Evolutionary conservation across 495 filamentous ascomycete species (phyloP).

Genomic region (Hyphodiscus hymeniophilus): DNA sequence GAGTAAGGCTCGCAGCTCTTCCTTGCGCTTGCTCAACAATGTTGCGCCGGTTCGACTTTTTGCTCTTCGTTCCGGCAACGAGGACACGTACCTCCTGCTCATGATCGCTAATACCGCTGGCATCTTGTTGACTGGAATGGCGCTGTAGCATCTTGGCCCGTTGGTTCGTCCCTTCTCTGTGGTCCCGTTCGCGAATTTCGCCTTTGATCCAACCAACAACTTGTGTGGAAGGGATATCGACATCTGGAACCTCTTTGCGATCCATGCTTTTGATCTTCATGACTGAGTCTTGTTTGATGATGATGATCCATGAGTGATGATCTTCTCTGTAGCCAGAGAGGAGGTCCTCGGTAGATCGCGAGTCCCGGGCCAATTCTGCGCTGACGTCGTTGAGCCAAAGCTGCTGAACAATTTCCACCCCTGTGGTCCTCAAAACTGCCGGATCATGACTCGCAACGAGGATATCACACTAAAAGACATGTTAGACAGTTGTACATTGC

Average conservation of each 20-base stretch:
- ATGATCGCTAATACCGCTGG: conserved; percentile 38
- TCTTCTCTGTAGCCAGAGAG: conserved; percentile 62
- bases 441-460: conserved; percentile 82
- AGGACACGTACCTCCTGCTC: conserved; percentile 77
- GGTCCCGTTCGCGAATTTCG: conserved; percentile 73
- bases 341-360: conserved; percentile 67
- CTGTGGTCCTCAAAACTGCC: conserved; percentile 60
- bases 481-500: conserved; percentile 10
- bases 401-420: conserved; percentile 66
- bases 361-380: conserved; percentile 79
- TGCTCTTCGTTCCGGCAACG: conserved; percentile 68
- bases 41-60: conserved; percentile 79
- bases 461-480: conserved; percentile 61
- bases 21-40: conserved; percentile 76
- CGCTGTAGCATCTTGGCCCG: conserved; percentile 31
- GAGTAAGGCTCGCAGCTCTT: conserved; percentile 52
- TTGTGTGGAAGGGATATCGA: conserved; percentile 65
- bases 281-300: conserved; percentile 70
- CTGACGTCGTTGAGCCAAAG: conserved; percentile 80
- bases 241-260: conserved; percentile 64
- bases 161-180: conserved; percentile 41
- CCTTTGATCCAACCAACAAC: conserved; percentile 72
- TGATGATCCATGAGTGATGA: conserved; percentile 77
- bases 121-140: conserved; percentile 23
- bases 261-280: conserved; percentile 70